A percentile compares a stretch with the other conserved stretches of the same genome.
phyloP scores from a whole-genome alignment of 176 grass and related monocot genomes.

The Aegilops longissima region DNA sequence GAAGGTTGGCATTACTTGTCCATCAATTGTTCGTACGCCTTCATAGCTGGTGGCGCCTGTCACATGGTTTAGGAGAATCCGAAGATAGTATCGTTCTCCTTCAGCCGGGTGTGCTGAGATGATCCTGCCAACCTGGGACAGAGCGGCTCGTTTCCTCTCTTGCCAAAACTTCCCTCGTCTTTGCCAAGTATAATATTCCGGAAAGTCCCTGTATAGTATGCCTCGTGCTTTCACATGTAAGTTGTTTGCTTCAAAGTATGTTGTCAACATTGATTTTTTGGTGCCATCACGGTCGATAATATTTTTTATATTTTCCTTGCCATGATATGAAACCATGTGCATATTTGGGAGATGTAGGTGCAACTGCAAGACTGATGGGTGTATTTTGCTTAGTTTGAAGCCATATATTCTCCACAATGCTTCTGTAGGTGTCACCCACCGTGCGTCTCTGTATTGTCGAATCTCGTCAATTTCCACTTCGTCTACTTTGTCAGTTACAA shows the following conservation, averaged over 20 bases:
- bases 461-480: not conserved
- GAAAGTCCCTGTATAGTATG: not conserved
- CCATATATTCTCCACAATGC: not conserved
- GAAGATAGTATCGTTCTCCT: not conserved
- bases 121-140: not conserved
- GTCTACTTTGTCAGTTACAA: not conserved
- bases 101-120: not conserved
- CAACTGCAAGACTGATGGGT: not conserved
- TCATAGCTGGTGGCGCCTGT: not conserved
- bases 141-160: not conserved
- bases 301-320: not conserved
- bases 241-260: no score
- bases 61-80: not conserved
- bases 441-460: not conserved
- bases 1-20: not conserved
- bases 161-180: not conserved
- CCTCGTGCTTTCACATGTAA: no score
- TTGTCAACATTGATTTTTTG: no score
- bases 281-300: not conserved
- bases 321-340: not conserved
- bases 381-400: not conserved
- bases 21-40: not conserved
- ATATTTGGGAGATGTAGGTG: not conserved
- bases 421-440: not conserved
- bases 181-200: no score